Evolutionary conservation across 2,329 filamentous ascomycete species (phyloP).

Genomic region (Calonectria multiphialidica): DNA sequence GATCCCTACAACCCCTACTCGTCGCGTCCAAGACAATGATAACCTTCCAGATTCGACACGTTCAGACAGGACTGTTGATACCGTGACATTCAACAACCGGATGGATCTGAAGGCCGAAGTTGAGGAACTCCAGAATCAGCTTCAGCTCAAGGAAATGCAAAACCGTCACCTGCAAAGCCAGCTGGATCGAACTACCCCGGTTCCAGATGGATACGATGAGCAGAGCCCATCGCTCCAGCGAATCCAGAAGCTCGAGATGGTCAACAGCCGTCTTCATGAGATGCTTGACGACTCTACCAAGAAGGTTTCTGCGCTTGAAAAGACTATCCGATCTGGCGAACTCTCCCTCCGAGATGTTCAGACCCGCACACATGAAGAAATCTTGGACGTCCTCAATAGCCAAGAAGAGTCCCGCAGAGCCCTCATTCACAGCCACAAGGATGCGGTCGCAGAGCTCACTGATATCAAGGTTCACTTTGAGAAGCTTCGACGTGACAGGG

Average conservation of each 20-base stretch:
- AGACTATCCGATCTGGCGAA: constrained; percentile 87
- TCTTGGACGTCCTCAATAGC: constrained; percentile 91
- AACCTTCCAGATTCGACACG: constrained; percentile 78
- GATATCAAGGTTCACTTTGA: constrained; percentile 91
- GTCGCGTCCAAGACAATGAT: constrained; percentile 74
- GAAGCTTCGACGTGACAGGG: constrained; percentile 84
- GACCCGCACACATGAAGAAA: constrained; percentile 92
- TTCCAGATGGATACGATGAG: constrained; percentile 76
- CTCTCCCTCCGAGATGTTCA: constrained; percentile 92
- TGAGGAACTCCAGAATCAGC: constrained; percentile 92
- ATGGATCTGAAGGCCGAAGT: constrained; percentile 93
- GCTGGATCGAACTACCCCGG: constrained; percentile 76
- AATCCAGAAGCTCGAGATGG: constrained; percentile 91
- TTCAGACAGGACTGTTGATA: constrained; percentile 87
- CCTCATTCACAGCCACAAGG: constrained; percentile 86
- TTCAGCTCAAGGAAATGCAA: constrained; percentile 95
- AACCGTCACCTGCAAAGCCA: constrained; percentile 93
- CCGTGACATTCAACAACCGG: constrained; percentile 84
- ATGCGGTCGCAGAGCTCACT: constrained; percentile 84
- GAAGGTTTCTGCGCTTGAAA: constrained; percentile 91
- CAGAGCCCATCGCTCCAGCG: constrained; percentile 84
- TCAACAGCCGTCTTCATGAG: constrained; percentile 91
- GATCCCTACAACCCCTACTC: constrained; percentile 82
- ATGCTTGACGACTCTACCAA: constrained; percentile 94
- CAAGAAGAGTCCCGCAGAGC: constrained; percentile 91